phyloP scores from a whole-genome alignment of 2,329 filamentous ascomycete species.

The Eutypa lata region DNA sequence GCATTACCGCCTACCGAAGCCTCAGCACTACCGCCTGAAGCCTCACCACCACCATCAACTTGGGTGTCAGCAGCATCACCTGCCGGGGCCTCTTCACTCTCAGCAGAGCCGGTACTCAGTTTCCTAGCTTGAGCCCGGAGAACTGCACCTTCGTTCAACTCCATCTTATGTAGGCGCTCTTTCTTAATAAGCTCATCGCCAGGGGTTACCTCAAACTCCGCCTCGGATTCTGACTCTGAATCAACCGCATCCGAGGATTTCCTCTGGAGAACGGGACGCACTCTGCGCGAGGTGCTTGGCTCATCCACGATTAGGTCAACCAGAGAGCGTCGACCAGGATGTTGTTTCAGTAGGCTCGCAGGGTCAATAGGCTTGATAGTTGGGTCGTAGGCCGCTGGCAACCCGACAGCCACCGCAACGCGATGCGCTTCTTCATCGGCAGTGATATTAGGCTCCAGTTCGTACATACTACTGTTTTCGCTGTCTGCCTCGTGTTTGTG shows the following conservation, averaged over 20 bases:
- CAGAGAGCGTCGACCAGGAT: slow-evolving; percentile 13
- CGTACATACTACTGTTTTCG: slow-evolving; percentile 49
- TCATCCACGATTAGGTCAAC: slow-evolving; percentile 18
- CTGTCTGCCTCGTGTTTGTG: slow-evolving; percentile 58
- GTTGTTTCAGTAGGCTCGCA: slow-evolving; percentile 21
- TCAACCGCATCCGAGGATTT: slow-evolving; percentile 34
- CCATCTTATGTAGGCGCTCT: slow-evolving; percentile 34
- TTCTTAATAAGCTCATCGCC: slow-evolving; percentile 40
- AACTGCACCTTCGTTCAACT: slow-evolving; percentile 28
- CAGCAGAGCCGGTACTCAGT: slow-evolving; percentile 30
- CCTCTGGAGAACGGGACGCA: slow-evolving; percentile 37
- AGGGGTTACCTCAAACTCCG: slow-evolving; percentile 39
- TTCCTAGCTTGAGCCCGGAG: slow-evolving; percentile 26
- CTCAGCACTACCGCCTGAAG: slow-evolving; percentile 8
- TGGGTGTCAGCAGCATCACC: slow-evolving; percentile 23
- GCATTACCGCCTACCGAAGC: slow-evolving; percentile 30
- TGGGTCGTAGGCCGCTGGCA: slow-evolving; percentile 61
- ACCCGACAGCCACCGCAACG: slow-evolving; percentile 60
- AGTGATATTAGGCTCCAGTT: slow-evolving; percentile 52
- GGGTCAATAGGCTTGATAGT: slow-evolving; percentile 56
- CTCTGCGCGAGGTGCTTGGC: slow-evolving; percentile 23
- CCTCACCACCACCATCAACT: no score
- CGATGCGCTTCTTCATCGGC: slow-evolving; percentile 62
- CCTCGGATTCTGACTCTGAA: slow-evolving; percentile 35
- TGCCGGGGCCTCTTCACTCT: slow-evolving; percentile 32